These are phyloP conservation scores for Fusarium cyanostomum DNA, from an alignment of 2,329 filamentous ascomycete species.

Conservation along the genomic window DNA sequence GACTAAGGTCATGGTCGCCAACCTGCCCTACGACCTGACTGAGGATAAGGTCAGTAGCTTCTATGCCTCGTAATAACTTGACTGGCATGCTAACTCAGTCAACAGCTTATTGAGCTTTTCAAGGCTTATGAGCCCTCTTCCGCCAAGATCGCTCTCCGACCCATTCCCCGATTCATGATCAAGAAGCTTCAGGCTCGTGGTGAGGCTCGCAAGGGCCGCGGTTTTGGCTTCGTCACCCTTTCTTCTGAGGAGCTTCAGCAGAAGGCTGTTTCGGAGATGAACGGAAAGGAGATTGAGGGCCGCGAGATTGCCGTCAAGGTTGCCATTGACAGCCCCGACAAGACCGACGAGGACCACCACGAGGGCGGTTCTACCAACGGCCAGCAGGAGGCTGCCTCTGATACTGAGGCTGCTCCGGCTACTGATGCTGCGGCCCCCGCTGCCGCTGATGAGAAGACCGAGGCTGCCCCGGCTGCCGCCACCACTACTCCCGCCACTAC, in stretches of 20 bases:
- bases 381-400: conserved; percentile 49
- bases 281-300: conserved; percentile 98
- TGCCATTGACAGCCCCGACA: conserved; percentile 98
- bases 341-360: conserved; percentile 81
- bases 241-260: conserved; percentile 95
- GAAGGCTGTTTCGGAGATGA: conserved; percentile 98
- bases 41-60: conserved; percentile 83
- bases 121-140: conserved; percentile 89
- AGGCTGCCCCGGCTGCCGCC: conserved; percentile 41
- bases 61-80: not conserved
- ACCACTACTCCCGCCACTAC: conserved; percentile 42
- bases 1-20: conserved; percentile 99
- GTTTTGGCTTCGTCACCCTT: conserved; percentile 97
- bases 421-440: conserved; percentile 42
- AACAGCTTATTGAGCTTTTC: conserved; percentile 96
- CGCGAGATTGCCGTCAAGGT: conserved; percentile 99
- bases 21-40: conserved; percentile 96
- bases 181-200: conserved; percentile 99
- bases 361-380: conserved; percentile 57
- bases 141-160: conserved; percentile 98
- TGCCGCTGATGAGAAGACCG: conserved; percentile 36
- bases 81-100: conserved; percentile 33
- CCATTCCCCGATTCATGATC: conserved; percentile 99
- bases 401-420: conserved; percentile 42
- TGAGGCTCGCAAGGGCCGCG: conserved; percentile 98